A percentile compares a stretch with the other conserved stretches of the same genome.
These are phyloP conservation scores for Neltuma alba DNA, from an alignment of 306 rosid species.

Conservation along the genomic window DNA sequence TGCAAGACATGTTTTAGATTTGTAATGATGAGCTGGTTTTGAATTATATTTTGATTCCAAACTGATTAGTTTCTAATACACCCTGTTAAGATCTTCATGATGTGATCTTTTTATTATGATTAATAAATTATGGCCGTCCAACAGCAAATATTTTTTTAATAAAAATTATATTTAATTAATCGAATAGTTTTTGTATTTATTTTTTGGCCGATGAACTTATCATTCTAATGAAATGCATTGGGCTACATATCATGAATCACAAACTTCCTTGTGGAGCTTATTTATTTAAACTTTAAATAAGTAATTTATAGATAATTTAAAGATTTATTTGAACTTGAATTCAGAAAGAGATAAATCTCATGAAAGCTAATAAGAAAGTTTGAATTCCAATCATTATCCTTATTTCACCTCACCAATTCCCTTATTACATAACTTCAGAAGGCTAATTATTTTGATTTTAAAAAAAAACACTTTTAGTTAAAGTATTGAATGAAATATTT, in stretches of 20 bases:
- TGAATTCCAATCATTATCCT: not conserved
- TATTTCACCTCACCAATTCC: not conserved
- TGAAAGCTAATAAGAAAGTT: not conserved
- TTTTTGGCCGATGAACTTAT: not conserved
- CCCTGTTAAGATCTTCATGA: not conserved
- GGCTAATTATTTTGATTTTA: not conserved
- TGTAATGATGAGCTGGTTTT: slow-evolving; percentile 7
- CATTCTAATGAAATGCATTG: not conserved
- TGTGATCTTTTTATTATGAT: not conserved
- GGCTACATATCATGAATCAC: too few relatives aligned
- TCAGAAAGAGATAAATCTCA: not conserved
- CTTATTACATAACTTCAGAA: not conserved
- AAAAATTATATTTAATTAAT: too few relatives aligned
- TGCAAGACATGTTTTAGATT: slow-evolving; percentile 11
- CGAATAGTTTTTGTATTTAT: not conserved
- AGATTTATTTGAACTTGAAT: not conserved
- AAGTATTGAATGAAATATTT: not conserved
- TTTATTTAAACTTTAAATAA: not conserved
- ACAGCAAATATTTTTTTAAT: too few relatives aligned
- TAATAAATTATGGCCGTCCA: not conserved
- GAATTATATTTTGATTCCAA: not conserved
- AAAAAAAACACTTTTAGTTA: not conserved
- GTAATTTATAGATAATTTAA: not conserved
- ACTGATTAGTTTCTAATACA: not conserved
- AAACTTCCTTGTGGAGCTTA: not conserved